Percentiles rank a stretch among this genome's conserved stretches.
phyloP scores from a whole-genome alignment of 2,329 filamentous ascomycete genomes.

The Claviceps quebecensis region DNA sequence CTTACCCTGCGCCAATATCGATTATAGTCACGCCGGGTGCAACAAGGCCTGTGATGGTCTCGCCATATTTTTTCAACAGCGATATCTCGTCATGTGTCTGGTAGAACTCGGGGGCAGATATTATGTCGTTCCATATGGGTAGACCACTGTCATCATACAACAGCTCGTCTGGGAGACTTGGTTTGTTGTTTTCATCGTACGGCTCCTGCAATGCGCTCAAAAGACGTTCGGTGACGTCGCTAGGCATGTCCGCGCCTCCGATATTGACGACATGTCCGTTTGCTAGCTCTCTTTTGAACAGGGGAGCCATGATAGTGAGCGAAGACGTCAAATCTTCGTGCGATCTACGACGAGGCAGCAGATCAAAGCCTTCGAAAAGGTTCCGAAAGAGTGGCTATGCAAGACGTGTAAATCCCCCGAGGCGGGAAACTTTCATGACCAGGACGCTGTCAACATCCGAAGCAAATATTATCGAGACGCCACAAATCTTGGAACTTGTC shows the following conservation, averaged over 20 bases:
- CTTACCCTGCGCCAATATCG: conserved; percentile 29
- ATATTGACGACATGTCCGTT: conserved; percentile 25
- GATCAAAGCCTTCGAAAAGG: background rate
- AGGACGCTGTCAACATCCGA: background rate
- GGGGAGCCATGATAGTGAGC: background rate
- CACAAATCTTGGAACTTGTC: background rate
- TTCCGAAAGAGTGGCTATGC: too few relatives aligned
- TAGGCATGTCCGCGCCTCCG: conserved; percentile 21
- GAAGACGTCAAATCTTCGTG: background rate
- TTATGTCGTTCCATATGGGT: conserved; percentile 27
- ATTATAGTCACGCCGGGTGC: conserved; percentile 20
- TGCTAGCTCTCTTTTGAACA: background rate
- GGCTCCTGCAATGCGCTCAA: conserved; percentile 12
- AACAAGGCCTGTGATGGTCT: conserved; percentile 19
- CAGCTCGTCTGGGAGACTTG: conserved; percentile 25
- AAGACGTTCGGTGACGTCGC: conserved; percentile 15
- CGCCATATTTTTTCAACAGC: conserved; percentile 21
- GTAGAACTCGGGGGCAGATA: conserved; percentile 25
- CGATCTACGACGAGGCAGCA: background rate
- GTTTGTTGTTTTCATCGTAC: conserved; percentile 12
- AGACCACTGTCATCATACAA: conserved; percentile 25
- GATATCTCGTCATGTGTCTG: conserved; percentile 27
- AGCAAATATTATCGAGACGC: background rate
- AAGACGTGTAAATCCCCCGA: background rate
- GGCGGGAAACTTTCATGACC: background rate